These are phyloP conservation scores for Picea glauca DNA, from an alignment of 75 land plant genomes.

Conservation along the genomic window DNA sequence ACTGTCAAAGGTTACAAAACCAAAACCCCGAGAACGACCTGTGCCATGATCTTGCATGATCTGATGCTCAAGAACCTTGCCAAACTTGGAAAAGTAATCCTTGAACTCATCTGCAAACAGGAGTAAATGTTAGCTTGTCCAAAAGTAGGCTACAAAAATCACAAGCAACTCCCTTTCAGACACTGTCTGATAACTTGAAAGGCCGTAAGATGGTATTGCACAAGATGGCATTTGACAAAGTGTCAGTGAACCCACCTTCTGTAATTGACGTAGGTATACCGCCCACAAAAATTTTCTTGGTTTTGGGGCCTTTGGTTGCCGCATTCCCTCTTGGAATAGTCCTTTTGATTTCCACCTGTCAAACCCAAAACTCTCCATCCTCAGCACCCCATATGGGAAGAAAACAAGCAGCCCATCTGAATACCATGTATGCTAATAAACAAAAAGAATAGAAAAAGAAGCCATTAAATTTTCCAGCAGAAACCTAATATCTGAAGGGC, in stretches of 20 bases:
- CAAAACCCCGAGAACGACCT: slow-evolving; percentile 89
- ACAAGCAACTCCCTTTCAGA: too few species aligned
- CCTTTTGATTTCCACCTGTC: slow-evolving; percentile 84
- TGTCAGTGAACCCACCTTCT: slow-evolving; percentile 46
- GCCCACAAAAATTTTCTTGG: slow-evolving; percentile 94
- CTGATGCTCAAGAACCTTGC: slow-evolving; percentile 74
- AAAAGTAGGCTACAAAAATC: not conserved
- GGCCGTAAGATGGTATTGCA: not conserved
- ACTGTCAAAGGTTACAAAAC: slow-evolving; percentile 83
- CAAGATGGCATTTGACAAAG: not conserved
- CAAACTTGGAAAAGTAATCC: slow-evolving; percentile 65
- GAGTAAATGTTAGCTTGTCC: not conserved
- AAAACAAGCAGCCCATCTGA: not conserved
- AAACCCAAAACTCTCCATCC: slow-evolving; percentile 3
- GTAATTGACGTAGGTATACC: slow-evolving; percentile 76
- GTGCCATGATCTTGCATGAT: slow-evolving; percentile 89
- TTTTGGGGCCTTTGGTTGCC: slow-evolving; percentile 67
- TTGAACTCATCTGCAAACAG: slow-evolving; percentile 72
- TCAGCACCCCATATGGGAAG: not conserved
- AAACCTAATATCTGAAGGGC: not conserved
- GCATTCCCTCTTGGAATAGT: slow-evolving; percentile 79
- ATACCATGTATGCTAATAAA: not conserved
- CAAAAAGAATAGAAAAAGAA: not conserved
- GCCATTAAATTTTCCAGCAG: not conserved
- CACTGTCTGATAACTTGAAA: too few species aligned